Base-by-base conservation (phyloP, 441 rosid genomes). In the Adansonia rubrostipa region DNA sequence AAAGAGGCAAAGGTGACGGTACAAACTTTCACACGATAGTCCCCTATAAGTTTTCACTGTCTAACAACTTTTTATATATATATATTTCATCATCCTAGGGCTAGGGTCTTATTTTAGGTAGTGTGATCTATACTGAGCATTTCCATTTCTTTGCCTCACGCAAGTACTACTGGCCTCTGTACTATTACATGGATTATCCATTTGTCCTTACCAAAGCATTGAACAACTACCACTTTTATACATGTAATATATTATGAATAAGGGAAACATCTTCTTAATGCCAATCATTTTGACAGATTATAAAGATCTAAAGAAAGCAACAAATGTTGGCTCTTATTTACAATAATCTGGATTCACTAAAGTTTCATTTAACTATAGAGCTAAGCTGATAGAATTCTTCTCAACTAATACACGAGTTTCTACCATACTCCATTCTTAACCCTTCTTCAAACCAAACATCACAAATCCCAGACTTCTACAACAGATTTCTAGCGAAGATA, bases 381-480 rank as follows among this genome's bases (percentile, higher is more conserved):
- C 15, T 51, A n/a, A 40, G 22, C 22, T n/a, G 5, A 22, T 36
- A 40, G 24, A 65, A 2, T 3, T 40, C 48, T 36, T 65, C 70
- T n/a, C 48, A 40, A 65, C 9, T 15, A 20, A 40, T 63, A 13
- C 14, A 28, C 5, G 19, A 28, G 9, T 63, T 63, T 63, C 47
- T 63, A 36, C 45, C 20, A 6, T 14, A 14, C 3, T 8, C 70
- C 20, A 40, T 64, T n/a, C 13, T 15, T 65, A 40, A 33, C 9
- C 45, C 17, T 33, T 63, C 19, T 44, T 63, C 67, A 14, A 63
- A 40, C 50, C 7, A 33, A 9, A 20, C 22, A 15, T 40, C 40
- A 15, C 20, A n/a, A 64, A 36, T 64, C 48, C 42, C 70, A 42
- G 70, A 65, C 48, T 15, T 64, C 69, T 36, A 36, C 45, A 64